A percentile compares a stretch with the other conserved stretches of the same genome.
Evolutionary conservation across 1,284 basidiomycete species (phyloP).

Genomic region (Leccinum subspadiceum): DNA sequence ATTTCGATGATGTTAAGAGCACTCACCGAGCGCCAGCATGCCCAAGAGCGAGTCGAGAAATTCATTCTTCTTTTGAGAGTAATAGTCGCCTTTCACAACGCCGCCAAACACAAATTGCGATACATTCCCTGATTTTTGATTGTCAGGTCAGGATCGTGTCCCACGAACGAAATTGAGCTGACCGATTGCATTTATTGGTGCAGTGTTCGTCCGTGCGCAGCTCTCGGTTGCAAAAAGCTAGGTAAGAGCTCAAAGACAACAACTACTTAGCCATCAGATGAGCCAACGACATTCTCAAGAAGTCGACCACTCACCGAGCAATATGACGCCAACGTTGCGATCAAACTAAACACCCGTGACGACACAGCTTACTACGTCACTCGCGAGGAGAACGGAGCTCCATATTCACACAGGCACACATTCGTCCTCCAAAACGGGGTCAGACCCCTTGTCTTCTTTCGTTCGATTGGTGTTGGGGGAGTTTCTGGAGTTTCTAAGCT

Average conservation of each 20-base stretch:
- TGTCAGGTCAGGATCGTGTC: background rate
- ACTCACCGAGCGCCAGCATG: background rate
- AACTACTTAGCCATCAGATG: background rate
- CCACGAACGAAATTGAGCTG: background rate
- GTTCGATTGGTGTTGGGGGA: background rate
- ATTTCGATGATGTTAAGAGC: background rate
- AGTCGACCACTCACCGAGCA: slow-evolving; percentile 35
- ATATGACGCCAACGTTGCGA: slow-evolving; percentile 57
- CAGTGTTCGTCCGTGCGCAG: background rate
- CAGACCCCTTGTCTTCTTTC: slow-evolving; percentile 38
- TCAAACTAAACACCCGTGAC: slow-evolving; percentile 55
- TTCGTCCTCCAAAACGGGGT: slow-evolving; percentile 40
- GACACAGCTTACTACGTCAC: slow-evolving; percentile 51
- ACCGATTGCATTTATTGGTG: background rate
- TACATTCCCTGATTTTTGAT: background rate
- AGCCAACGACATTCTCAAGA: background rate
- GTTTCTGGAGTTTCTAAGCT: background rate
- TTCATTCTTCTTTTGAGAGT: background rate
- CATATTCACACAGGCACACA: slow-evolving; percentile 58
- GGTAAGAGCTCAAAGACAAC: background rate
- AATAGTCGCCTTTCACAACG: background rate
- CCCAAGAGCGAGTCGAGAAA: background rate
- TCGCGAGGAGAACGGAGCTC: slow-evolving; percentile 47
- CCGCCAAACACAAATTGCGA: slow-evolving; percentile 3
- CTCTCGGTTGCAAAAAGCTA: slow-evolving; percentile 1